Base-by-base conservation (phyloP, 352 stramenopile genomes). In the Pythium biforme region DNA sequence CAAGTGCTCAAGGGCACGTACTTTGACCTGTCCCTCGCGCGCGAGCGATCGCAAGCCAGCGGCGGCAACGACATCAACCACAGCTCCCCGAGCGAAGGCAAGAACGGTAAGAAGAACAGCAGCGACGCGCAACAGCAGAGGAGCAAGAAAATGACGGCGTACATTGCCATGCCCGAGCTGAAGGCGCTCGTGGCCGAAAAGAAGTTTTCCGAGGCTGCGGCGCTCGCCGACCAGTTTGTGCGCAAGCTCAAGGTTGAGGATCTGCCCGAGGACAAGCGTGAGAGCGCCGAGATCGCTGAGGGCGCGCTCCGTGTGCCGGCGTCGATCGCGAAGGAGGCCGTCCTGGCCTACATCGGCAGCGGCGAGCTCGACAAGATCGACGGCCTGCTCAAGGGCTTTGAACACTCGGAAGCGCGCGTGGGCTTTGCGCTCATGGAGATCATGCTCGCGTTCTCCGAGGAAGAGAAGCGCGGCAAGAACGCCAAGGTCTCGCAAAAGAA, bases 321-420 rank as follows among this genome's bases (percentile, higher is more conserved):
- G 47, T 78, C 68, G 41, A 61, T 86, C 17, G 61, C 81, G 8
- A 75, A 64, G 40, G 73, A 87, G 41, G 75, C 69, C 37, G 67
- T 86, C 20, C 62, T 63, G 50, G 68, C 76, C 19, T 89, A 79
- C 67, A 79, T 89, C 23, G 43, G 52, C 47, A 75, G 72, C 15
- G 68, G 66, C n/a, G 65, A 89, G 39, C 51, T 77, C 55, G 75
- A 80, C 49, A 89, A 89, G 67, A 62, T 92, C 4, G 71, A 71
- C 26, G 70, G 62, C 34, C 39, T 92, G 17, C 26, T 92, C 20
- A 78, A 84, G 48, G 76, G 75, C 14, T 89, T 89, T 52, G 73
- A 66, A 20, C 50, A 74, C 37, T 43, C 77, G 23, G 66, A 67
- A 29, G 67, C 68, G n/a, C 78, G 79, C 17, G 77, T 86, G 43